A percentile compares a stretch with the other conserved stretches of the same genome.
phyloP scores from a whole-genome alignment of 208 protist genomes.

The Trichomonas gallinae region DNA sequence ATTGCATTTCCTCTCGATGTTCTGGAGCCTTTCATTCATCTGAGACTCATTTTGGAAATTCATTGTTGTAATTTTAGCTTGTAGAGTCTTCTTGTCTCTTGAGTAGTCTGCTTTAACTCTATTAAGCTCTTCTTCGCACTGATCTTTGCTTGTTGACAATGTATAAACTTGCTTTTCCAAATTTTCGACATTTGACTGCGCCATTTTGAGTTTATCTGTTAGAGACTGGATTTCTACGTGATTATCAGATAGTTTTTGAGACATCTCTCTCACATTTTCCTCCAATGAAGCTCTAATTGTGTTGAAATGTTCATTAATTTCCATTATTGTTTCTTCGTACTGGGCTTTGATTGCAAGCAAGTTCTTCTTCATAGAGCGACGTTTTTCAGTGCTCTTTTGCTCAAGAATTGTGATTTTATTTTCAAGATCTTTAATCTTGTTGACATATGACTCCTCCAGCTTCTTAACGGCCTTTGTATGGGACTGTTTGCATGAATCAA shows the following conservation, averaged over 20 bases:
- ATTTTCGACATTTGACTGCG: background rate
- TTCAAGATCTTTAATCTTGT: background rate
- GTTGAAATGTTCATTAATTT: background rate
- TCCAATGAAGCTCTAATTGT: background rate
- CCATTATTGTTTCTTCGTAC: background rate
- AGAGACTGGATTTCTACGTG: background rate
- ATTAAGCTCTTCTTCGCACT: background rate
- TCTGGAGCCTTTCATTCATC: background rate
- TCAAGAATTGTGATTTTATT: background rate
- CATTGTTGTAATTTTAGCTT: background rate
- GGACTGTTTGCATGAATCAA: background rate
- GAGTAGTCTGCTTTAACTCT: background rate
- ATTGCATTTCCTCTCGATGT: background rate
- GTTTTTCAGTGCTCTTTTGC: background rate
- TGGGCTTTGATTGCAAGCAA: background rate
- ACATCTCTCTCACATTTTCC: background rate
- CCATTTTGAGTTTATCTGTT: background rate
- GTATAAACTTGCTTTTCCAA: background rate
- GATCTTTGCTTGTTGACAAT: background rate
- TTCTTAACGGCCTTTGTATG: background rate
- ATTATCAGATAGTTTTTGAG: background rate
- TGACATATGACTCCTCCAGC: background rate
- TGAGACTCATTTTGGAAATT: background rate
- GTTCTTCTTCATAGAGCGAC: background rate
- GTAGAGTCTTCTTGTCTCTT: background rate